Base-by-base conservation (phyloP, 1,284 basidiomycete species). In the Ustilago sp. region DNA sequence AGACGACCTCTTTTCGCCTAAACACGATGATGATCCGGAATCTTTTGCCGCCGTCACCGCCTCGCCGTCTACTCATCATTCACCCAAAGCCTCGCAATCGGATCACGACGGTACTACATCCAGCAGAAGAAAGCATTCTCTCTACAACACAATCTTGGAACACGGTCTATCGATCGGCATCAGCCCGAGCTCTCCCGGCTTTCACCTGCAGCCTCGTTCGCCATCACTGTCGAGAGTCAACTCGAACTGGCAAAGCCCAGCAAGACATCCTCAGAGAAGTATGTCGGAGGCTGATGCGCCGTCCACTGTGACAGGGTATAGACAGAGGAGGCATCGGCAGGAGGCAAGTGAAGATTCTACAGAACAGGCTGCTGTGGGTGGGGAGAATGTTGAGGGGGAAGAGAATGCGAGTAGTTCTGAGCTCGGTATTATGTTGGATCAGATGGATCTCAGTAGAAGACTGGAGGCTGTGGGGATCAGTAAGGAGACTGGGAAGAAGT, bases 101-200 rank as follows among this genome's bases (percentile, higher is more conserved):
- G 62, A 61, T 17, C 52, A 59, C 53, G 57, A 69, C 11, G 47
- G 28, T 5, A 35, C 50, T 11, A 23, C 19, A 3, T 13, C 23
- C 31, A 28, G 51, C 19, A 50, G 54, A 38, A 43, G 68, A 12
- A 57, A 59, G n/a, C 48, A 60, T 4, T 71, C 65, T 50, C 41
- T 80, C 47, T 81, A 81, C 70, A 64, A 72, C 23, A 73, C 79
- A 3, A 67, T 85, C 36, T 63, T 84, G 12, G 78, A 82, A 52
- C 80, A 83, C 32, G 84, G 84, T 5, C 64, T 85, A 6, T 79
- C 75, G 35, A 81, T 85, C 28, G 84, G 84, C 12, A 67, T 85
- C 39, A 79, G 78, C n/a, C 82, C 83, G 1, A 79, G 77, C 57
- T 83, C 82, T 35, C 84, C 84, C 1, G 84, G 84, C 1, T 85